Evolutionary conservation across 768 basidiomycete genomes (phyloP).

Genomic region (Lentinula raphanica): DNA sequence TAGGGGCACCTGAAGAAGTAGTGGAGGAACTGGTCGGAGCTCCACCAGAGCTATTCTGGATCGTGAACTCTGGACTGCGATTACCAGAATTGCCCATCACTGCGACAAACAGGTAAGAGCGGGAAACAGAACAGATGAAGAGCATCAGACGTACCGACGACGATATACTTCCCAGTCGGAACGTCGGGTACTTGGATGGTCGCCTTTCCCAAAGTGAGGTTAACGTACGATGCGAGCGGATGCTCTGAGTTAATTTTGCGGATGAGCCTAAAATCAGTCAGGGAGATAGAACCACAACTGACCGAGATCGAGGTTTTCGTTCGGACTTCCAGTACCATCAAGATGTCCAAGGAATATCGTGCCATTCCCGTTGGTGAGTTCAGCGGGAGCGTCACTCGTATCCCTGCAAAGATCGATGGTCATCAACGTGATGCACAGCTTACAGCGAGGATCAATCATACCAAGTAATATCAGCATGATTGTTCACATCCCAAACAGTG

Average conservation of each 20-base stretch:
- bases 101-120: constrained; percentile 14
- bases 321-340: constrained; percentile 27
- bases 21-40: background rate
- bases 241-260: constrained; percentile 28
- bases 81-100: constrained; percentile 61
- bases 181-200: constrained; percentile 38
- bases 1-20: background rate
- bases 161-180: constrained; percentile 35
- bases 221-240: constrained; percentile 45
- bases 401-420: constrained; percentile 29
- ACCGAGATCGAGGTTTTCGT: constrained; percentile 47
- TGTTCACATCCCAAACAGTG: constrained; percentile 36
- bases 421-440: background rate
- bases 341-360: constrained; percentile 41
- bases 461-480: constrained; percentile 38
- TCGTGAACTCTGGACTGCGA: constrained; percentile 42
- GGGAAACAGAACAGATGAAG: background rate
- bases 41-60: constrained; percentile 15
- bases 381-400: constrained; percentile 25
- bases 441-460: constrained; percentile 20
- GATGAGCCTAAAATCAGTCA: background rate
- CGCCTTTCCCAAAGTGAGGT: constrained; percentile 37
- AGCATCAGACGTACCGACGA: constrained; percentile 41
- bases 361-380: constrained; percentile 32
- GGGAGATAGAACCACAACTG: constrained; percentile 8